Conservation (phyloP, 129 eudicot species). For the Chrysanthemum makinoi region DNA sequence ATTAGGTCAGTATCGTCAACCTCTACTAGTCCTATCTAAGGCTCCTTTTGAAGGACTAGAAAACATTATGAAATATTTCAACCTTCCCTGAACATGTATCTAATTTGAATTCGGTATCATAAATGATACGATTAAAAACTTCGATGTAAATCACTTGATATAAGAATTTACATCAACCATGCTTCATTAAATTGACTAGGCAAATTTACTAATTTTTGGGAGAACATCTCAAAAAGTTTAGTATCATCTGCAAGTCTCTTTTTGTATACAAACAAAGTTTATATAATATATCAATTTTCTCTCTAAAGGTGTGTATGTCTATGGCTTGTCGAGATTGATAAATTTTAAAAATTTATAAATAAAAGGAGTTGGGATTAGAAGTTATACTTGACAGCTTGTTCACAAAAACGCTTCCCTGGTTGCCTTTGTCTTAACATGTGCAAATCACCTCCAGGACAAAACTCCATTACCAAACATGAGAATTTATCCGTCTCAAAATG, state of each 20-base stretch:
- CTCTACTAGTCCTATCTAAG: background rate
- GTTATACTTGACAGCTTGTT: conserved; percentile 84
- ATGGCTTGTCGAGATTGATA: background rate
- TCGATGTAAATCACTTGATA: no score
- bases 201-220: no score
- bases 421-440: conserved; percentile 82
- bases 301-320: background rate
- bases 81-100: background rate
- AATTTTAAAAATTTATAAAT: background rate
- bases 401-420: conserved; percentile 73
- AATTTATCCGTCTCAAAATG: conserved; percentile 85
- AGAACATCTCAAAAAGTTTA: no score
- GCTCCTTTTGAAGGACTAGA: background rate
- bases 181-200: no score
- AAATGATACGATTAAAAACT: no score
- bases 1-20: background rate
- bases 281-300: background rate
- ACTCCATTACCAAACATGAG: conserved; percentile 90
- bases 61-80: background rate
- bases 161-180: no score
- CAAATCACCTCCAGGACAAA: conserved; percentile 87
- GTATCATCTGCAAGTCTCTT: no score
- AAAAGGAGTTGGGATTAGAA: conserved; percentile 18
- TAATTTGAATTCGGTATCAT: background rate
- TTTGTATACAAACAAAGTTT: no score